A percentile compares a stretch with the other conserved stretches of the same genome.
These are phyloP conservation scores for Polyporus arcularius DNA, from an alignment of 768 basidiomycete species.

Conservation along the genomic window DNA sequence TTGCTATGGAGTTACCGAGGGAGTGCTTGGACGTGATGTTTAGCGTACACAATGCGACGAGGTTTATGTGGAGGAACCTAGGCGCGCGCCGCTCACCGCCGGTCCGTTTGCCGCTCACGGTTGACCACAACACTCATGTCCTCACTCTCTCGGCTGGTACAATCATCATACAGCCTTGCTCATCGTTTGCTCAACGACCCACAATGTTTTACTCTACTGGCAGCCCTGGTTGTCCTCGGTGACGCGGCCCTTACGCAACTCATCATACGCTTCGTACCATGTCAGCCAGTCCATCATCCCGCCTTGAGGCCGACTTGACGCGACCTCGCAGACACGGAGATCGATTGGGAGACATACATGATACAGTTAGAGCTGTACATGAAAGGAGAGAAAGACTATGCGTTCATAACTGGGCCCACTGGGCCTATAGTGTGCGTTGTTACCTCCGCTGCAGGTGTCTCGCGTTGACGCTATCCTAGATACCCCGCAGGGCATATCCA, in stretches of 20 bases:
- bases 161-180: constrained; percentile 15
- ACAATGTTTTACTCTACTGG: constrained; percentile 67
- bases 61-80: too few relatives aligned
- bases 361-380: constrained; percentile 78
- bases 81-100: too few relatives aligned
- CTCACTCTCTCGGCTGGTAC: constrained; percentile 11
- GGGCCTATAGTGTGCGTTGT: constrained; percentile 83
- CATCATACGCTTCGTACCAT: constrained; percentile 80
- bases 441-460: not conserved
- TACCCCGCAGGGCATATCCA: constrained; percentile 95
- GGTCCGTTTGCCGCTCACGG: not conserved
- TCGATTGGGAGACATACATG: constrained; percentile 98
- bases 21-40: too few relatives aligned
- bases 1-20: too few relatives aligned
- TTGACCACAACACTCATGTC: constrained; percentile 2
- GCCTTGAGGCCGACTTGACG: constrained; percentile 8
- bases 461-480: constrained; percentile 40
- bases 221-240: constrained; percentile 63
- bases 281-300: constrained; percentile 49
- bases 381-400: constrained; percentile 83
- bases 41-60: too few relatives aligned
- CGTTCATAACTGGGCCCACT: constrained; percentile 81
- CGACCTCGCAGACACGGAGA: constrained; percentile 81
- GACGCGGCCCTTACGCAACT: constrained; percentile 80
- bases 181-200: constrained; percentile 50